Evolutionary conservation across 768 basidiomycete species (phyloP).

Genomic region (Leucogyrophana mollusca): DNA sequence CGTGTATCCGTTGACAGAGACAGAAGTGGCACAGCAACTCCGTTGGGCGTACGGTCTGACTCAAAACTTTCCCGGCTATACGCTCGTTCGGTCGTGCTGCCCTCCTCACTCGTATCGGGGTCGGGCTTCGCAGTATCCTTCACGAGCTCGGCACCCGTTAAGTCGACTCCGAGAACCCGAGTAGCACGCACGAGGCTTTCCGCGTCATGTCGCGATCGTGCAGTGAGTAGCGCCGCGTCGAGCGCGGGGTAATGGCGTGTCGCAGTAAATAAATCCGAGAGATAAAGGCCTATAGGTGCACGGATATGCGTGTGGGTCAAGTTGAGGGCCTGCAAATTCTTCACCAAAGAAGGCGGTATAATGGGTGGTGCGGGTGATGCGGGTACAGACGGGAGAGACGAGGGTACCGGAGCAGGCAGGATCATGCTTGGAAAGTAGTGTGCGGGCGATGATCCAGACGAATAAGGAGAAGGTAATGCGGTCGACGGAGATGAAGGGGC

Average conservation of each 20-base stretch:
- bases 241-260: conserved; percentile 68
- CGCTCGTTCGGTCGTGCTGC: conserved; percentile 12
- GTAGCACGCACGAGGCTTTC: conserved; percentile 66
- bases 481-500: conserved; percentile 26
- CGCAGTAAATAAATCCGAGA: conserved; percentile 72
- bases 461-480: conserved; percentile 25
- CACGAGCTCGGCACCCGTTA: conserved; percentile 60
- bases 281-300: conserved; percentile 56
- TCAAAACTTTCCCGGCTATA: conserved; percentile 1
- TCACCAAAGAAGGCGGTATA: conserved; percentile 29
- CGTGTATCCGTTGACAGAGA: neutral
- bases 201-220: conserved; percentile 59
- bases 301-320: conserved; percentile 44
- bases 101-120: conserved; percentile 17
- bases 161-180: conserved; percentile 62
- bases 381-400: conserved; percentile 21
- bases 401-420: conserved; percentile 19
- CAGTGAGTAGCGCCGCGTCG: conserved; percentile 67
- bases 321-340: conserved; percentile 24
- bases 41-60: too few species aligned
- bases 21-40: too few species aligned
- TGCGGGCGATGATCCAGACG: conserved; percentile 26
- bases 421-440: conserved; percentile 13
- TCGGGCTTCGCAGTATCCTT: conserved; percentile 20
- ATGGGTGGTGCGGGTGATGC: conserved; percentile 20